Evolutionary conservation across 495 filamentous ascomycete genomes (phyloP).

Genomic region (Usnea hakonensis): DNA sequence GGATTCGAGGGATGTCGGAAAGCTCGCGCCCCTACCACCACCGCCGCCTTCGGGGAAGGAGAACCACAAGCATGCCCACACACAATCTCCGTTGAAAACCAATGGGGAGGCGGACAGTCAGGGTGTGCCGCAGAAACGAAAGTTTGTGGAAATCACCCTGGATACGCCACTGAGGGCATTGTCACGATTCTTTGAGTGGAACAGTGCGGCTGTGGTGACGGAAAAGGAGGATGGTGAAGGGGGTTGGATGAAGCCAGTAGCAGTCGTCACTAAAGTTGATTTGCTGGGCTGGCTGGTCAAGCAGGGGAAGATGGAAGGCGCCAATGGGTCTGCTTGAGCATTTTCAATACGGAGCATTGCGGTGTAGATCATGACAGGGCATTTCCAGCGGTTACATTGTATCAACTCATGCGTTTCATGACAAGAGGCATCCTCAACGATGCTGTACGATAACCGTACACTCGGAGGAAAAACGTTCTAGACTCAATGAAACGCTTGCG

Average conservation of each 20-base stretch:
- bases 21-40: constrained; percentile 14
- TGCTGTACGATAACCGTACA: not conserved
- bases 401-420: not conserved
- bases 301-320: constrained; percentile 40
- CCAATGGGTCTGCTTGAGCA: not conserved
- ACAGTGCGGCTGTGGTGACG: constrained; percentile 88
- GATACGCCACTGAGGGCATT: constrained; percentile 78
- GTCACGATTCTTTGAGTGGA: constrained; percentile 94
- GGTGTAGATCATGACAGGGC: not conserved
- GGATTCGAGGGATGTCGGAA: constrained; percentile 57
- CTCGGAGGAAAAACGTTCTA: not conserved
- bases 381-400: not conserved
- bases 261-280: constrained; percentile 95
- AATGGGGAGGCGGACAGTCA: constrained; percentile 24
- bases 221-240: constrained; percentile 53
- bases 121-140: constrained; percentile 41
- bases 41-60: not conserved
- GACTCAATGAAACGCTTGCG: not conserved
- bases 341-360: not conserved
- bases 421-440: not conserved
- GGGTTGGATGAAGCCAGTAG: constrained; percentile 66
- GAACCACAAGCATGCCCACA: not conserved
- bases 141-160: constrained; percentile 88
- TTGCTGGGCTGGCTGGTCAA: constrained; percentile 87
- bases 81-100: constrained; percentile 12